Base-by-base conservation (phyloP, 257 asterid species). In the Penstemon newberryi region DNA sequence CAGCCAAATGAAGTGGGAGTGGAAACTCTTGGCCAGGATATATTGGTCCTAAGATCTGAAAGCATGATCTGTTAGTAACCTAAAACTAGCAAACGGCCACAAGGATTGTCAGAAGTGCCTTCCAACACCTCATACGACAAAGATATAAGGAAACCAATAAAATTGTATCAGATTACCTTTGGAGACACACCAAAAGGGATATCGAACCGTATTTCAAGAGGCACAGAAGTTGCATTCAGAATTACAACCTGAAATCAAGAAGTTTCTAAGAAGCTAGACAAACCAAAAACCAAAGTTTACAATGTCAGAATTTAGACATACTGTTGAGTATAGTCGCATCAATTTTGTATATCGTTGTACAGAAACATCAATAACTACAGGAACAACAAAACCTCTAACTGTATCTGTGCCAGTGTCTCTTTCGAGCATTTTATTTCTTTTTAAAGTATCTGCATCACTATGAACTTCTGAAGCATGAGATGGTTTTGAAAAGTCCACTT, bases 111-210 rank as follows among this genome's bases (percentile, higher is more conserved):
- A 45, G 4, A 18, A 56, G 13, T 4, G 13, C 44, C 61, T 63
- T 36, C 60, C 54, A 61, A 47, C 62, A 53, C 63, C 67, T 25
- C 71, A 37, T 36, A 65, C n/a, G 71, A 59, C 54, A 67, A 61
- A 74, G 63, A 70, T 52, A 56, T 13, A 56, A 13, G 56, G 64
- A 56, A 66, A 69, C 67, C 33, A 39, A n/a, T 41, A n/a, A 45
- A 58, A 62, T 18, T 54, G 60, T 15, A 56, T 41, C 44, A 70
- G 58, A 76, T 74, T 84, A 92, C 98, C 97, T 85, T 90, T 47
- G 98, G 96, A 74, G 98, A 76, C 62, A 93, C 86, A 59, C 98
- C 97, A 80, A 93, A 84, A 52, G 98, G 97, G 77, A 93, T 93
- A 78, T 90, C 98, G 74, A 93, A 90, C 63, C 96, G 91, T 65